A percentile compares a stretch with the other conserved stretches of the same genome.
These are phyloP conservation scores for Setaria italica DNA, from an alignment of 202 grass and related monocot genomes.

Conservation along the genomic window DNA sequence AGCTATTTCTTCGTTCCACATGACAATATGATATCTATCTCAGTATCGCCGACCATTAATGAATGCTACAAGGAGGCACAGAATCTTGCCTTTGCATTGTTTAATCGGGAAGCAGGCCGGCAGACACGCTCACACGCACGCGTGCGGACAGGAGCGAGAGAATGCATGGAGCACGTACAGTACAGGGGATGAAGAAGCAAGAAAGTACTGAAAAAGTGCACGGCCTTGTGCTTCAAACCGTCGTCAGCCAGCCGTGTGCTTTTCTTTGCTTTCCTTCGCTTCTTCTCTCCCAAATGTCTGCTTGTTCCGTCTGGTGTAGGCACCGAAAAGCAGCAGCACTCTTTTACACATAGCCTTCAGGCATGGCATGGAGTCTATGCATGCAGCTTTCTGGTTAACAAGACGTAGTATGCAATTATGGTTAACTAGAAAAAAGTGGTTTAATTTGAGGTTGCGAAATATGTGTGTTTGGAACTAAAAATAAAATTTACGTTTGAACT, in stretches of 20 bases:
- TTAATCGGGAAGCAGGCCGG: neutral
- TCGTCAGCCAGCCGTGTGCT: neutral
- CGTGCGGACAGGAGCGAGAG: neutral
- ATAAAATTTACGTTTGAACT: no score
- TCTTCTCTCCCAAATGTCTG: slow-evolving; percentile 12
- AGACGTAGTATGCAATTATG: no score
- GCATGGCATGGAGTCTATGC: neutral
- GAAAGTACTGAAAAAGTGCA: slow-evolving; percentile 34
- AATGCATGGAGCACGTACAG: neutral
- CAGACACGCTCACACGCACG: slow-evolving; percentile 9
- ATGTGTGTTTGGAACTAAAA: no score
- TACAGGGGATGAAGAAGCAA: neutral
- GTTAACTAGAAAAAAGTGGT: no score
- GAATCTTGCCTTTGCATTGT: neutral
- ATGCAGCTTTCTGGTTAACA: neutral
- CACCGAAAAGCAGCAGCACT: neutral
- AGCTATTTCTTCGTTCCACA: neutral
- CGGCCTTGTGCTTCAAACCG: slow-evolving; percentile 23
- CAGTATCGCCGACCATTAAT: neutral
- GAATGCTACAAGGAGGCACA: neutral
- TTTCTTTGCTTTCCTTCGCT: neutral
- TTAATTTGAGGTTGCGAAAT: no score
- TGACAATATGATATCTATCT: neutral
- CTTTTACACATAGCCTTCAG: neutral
- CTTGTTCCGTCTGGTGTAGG: neutral